Base-by-base conservation (phyloP, 768 basidiomycete genomes). In the Boletus subparvulus region DNA sequence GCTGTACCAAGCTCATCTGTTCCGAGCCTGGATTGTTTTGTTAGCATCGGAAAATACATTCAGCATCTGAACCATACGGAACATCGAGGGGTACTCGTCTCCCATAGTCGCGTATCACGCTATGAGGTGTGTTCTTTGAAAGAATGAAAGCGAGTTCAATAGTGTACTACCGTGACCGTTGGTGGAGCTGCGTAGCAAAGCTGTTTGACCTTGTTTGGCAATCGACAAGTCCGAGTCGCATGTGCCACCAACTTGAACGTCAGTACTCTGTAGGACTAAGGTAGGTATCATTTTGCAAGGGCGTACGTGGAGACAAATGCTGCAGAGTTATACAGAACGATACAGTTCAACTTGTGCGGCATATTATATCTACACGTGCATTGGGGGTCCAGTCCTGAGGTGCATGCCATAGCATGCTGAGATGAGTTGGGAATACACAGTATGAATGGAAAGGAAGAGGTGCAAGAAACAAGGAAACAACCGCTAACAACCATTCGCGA, bases 1-100 rank as follows among this genome's bases (percentile, higher is more conserved):
- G 86, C 80, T 98, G 94, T 61, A 96, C 90, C 76, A 95, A 79
- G 80, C 94, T 96, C 95, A 98, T 98, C 79, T 86, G 83, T 78
- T 97, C 95, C 82, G 95, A 98, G 55, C 92, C 94, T 97, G 43
- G 52, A 56, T 51, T 51, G 6, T 42, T 9, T 58, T 52, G 48
- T 59, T 49, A 58, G 54, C 37, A 54, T 36, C 26, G 39, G 37
- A 16, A 35, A 44, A 24, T 16, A 45, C 13, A 56, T 36, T 17
- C 17, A 53, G 45, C 39, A 10, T 36, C n/a, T 21, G 26, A 39
- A 41, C 43, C 61, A 19, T 73, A 93, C 92, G 90, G 79, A 94
- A 86, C 76, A 90, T 73, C 65, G 86, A 90, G 24, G 92, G 88
- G 72, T 90, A 92, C 56, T 90, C 85, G 74, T 87, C 87, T 65